Evolutionary conservation across 495 filamentous ascomycete species (phyloP).

Genomic region (Aspergillus saccharolyticus): DNA sequence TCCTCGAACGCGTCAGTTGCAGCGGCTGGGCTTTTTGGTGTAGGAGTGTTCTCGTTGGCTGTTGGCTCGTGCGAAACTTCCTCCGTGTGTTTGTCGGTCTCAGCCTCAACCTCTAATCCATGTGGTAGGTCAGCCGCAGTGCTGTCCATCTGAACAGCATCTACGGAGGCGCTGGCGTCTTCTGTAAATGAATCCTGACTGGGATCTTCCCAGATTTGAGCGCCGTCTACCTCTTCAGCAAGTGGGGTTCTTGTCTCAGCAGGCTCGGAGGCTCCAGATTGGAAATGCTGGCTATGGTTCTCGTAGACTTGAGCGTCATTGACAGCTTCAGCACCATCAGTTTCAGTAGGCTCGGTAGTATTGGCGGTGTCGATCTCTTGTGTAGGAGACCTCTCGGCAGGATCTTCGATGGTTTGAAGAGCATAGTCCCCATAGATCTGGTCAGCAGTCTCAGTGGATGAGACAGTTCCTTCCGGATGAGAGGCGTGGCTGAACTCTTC

Average conservation of each 20-base stretch:
- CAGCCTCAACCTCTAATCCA: neutral
- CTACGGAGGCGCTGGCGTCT: neutral
- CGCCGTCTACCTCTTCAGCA: neutral
- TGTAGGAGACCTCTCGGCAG: neutral
- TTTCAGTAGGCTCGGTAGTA: neutral
- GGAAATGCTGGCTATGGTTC: neutral
- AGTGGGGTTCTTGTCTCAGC: neutral
- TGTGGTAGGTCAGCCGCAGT: neutral
- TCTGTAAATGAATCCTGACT: neutral
- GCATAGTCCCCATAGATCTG: neutral
- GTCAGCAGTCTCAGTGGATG: neutral
- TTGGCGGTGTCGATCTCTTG: neutral
- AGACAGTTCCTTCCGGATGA: neutral
- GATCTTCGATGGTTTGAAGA: constrained; percentile 13
- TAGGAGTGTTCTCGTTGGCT: neutral
- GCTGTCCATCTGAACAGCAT: neutral
- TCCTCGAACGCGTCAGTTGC: constrained; percentile 14
- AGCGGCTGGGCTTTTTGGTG: neutral
- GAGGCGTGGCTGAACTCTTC: neutral
- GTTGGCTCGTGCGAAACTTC: constrained; percentile 1
- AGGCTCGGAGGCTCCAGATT: neutral
- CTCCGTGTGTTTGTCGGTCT: neutral
- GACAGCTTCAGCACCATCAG: neutral
- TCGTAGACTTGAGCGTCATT: neutral
- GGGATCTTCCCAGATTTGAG: neutral